Conservation (phyloP, 108 stramenopile species). For the Cylindrotheca fusiformis region DNA sequence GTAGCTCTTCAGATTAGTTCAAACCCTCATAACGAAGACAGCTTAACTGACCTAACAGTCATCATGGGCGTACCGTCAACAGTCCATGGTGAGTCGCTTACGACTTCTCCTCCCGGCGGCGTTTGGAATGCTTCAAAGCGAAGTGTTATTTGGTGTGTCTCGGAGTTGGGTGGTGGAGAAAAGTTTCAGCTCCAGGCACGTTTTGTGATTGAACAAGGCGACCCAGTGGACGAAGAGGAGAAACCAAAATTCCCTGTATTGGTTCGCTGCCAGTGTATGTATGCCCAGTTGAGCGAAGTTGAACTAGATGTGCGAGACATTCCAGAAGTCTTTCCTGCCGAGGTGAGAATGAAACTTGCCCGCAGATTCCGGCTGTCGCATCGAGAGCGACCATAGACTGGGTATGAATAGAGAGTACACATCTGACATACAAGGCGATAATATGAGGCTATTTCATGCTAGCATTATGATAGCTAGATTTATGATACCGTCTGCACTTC, state of each 20-base stretch:
- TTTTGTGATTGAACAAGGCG: conserved; percentile 53
- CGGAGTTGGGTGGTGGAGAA: conserved; percentile 77
- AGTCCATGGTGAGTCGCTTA: conserved; percentile 63
- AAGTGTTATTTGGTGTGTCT: conserved; percentile 83
- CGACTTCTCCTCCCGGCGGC: conserved; percentile 80
- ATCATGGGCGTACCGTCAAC: conserved; percentile 76
- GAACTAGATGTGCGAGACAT: conserved; percentile 59
- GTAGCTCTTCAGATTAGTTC: conserved; percentile 87
- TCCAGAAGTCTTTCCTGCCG: conserved; percentile 52
- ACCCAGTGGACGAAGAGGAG: conserved; percentile 22
- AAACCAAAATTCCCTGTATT: conserved; percentile 77
- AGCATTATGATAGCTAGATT: no score
- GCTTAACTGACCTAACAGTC: conserved; percentile 76
- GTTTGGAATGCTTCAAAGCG: conserved; percentile 80
- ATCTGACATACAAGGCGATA: no score
- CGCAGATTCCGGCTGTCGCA: conserved; percentile 80
- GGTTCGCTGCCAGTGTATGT: conserved; percentile 79
- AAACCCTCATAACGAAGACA: conserved; percentile 80
- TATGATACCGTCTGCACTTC: no score
- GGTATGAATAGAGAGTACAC: background rate
- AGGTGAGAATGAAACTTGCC: conserved; percentile 70
- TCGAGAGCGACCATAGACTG: conserved; percentile 38
- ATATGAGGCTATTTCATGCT: no score
- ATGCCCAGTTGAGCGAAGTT: conserved; percentile 78
- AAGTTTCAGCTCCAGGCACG: conserved; percentile 85